Base-by-base conservation (phyloP, 2,329 filamentous ascomycete genomes). In the Apiospora sp. region DNA sequence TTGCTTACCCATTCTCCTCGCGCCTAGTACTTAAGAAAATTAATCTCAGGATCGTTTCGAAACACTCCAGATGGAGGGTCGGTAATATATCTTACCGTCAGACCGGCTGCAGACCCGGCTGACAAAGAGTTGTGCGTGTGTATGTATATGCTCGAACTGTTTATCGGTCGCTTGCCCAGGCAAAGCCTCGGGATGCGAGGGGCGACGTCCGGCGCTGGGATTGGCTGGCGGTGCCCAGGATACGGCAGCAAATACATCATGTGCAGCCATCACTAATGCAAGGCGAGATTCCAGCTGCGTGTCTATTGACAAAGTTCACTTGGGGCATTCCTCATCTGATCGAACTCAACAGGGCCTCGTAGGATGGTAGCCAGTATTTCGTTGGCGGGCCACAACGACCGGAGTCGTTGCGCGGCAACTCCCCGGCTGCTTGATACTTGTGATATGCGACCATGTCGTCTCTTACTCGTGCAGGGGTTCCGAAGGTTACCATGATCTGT, bases 21-120 rank as follows among this genome's bases (percentile, higher is more conserved):
- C 34, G 34, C 34, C 34, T 64, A 34, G 16, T 37, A 41, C 34
- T 24, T 41, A 64, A 30, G 27, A 30, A 30, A 3, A n/a, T 41
- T 24, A 64, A 64, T 41, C 34, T n/a, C 19, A 41, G 34, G 19
- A 14, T 51, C 41, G 72, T 73, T 69, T 71, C 73, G 71, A 74
- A 74, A 75, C 70, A 64, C 48, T 67, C 67, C 64, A 67, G 69
- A 69, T 75, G 70, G 72, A 73, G 75, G 72, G 73, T 71, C 71
- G 69, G 41, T 70, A 72, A 73, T 75, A 73, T 74, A 73, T 67
- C 74, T 73, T 75, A 72, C 72, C 71, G 72, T 75, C 71, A 72
- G 68, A 75, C 74, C 73, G 72, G 58, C 58, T 64, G 58, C 30
- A 41, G 19, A 41, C 30, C 74, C 73, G 72, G 58, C 58, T 41